Evolutionary conservation across 495 filamentous ascomycete genomes (phyloP), one percentile per base, ranked within the genome.

Genomic region (Hyaloscypha hepaticicola): DNA sequence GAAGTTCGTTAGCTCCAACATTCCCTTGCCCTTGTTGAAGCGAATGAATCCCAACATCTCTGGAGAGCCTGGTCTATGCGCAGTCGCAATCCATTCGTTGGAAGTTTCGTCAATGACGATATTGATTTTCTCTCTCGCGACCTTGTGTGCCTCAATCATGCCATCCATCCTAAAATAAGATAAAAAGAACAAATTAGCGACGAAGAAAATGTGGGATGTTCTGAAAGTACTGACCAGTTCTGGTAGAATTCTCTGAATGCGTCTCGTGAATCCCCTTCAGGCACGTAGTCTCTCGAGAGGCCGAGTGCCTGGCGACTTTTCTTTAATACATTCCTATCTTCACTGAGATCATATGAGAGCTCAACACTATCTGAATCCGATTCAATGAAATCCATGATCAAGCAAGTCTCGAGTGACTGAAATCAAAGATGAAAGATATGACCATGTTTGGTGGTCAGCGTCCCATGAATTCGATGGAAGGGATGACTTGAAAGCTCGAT

Each of bases 231-330:
- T 38, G 21, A 65, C 66, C 62, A 64, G 33, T 68, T 68, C 49
- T 68, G 66, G 56, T 27, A 61, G 22, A 49, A 61, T 41, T 68
- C 66, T 61, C 66, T 45, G 25, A 63, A 64, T 2, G 34, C 66
- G 58, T 68, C 28, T 9, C 21, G 24, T 19, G 61, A 29, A 4
- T 24, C 33, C 66, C 48, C 61, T 16, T 45, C 22, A 12, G 19
- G 24, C 24, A 66, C 51, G 38, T 66, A 66, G 28, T 34, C 8
- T 28, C 38, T 22, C 0, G 33, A 19, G 5, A 66, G 24, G 1
- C 64, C 64, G 5, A 62, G 24, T 25, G 63, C 1, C 5, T 59
- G 55, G 28, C 38, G 5, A 25, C 50, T 21, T 24, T 27, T 24
- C 21, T 27, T 24, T 4, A 53, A 19, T 6, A 11, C 50, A 27